Conservation (phyloP, 78 protist genomes). For the Dictyostelium purpureum region DNA sequence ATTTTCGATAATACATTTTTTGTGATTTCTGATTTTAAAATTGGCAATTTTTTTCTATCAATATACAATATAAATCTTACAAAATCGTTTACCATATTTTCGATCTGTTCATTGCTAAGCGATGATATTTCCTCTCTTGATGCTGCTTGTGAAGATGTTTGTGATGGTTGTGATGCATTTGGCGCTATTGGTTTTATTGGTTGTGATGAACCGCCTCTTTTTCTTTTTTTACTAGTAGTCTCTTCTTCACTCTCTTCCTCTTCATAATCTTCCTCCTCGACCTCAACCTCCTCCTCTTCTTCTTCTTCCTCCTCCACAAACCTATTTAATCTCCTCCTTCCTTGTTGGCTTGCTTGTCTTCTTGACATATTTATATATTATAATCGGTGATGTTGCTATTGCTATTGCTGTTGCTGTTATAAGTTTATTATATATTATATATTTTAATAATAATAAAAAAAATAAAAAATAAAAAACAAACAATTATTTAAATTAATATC, state of each 20-base stretch:
- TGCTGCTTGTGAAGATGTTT: background rate
- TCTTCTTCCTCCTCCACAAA: conserved; percentile 7
- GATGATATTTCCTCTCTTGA: background rate
- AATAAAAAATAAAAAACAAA: no score
- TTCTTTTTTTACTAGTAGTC: background rate
- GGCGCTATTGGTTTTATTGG: no score
- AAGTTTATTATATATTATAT: no score
- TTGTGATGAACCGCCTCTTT: background rate
- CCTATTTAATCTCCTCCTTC: conserved; percentile 6
- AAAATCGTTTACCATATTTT: conserved; percentile 26
- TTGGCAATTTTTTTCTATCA: conserved; percentile 38
- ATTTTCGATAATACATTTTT: background rate
- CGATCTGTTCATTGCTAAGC: background rate
- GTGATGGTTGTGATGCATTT: background rate
- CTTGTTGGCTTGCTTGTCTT: background rate
- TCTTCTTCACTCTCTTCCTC: background rate
- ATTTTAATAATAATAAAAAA: no score
- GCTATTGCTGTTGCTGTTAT: no score
- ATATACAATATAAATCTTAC: conserved; percentile 55
- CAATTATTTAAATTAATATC: no score
- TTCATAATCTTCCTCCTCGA: background rate
- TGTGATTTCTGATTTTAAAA: conserved; percentile 17
- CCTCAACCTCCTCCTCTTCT: background rate
- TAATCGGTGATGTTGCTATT: no score
- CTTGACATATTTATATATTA: background rate